Evolutionary conservation across 1,139 yeast species (phyloP).

Genomic region (Suhomyces terraborum): DNA sequence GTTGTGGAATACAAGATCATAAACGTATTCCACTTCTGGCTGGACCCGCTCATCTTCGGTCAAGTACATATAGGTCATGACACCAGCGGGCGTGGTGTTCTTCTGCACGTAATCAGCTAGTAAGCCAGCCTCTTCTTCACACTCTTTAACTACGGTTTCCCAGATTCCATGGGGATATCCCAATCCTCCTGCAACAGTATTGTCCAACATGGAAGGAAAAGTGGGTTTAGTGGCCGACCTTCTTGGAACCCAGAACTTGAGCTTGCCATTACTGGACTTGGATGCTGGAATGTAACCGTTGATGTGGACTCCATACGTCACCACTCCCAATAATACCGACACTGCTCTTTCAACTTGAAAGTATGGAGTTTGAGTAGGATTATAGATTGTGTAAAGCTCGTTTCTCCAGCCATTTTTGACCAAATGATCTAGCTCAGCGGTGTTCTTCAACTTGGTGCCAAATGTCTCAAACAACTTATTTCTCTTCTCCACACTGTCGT

Average conservation of each 20-base stretch:
- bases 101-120: slow-evolving; percentile 47
- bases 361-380: slow-evolving; percentile 57
- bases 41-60: slow-evolving; percentile 62
- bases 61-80: slow-evolving; percentile 64
- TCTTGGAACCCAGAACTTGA: slow-evolving; percentile 82
- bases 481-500: slow-evolving; percentile 51
- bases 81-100: slow-evolving; percentile 59
- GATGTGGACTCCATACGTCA: slow-evolving; percentile 87
- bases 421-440: slow-evolving; percentile 42
- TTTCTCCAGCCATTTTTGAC: slow-evolving; percentile 77
- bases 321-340: slow-evolving; percentile 78
- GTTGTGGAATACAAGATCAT: slow-evolving; percentile 63
- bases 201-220: slow-evolving; percentile 88
- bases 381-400: slow-evolving; percentile 75
- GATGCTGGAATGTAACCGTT: slow-evolving; percentile 66
- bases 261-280: slow-evolving; percentile 38
- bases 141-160: slow-evolving; percentile 83
- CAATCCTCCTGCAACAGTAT: slow-evolving; percentile 93
- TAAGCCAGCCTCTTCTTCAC: slow-evolving; percentile 91
- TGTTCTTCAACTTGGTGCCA: slow-evolving; percentile 45
- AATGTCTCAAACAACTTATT: slow-evolving; percentile 45
- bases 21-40: slow-evolving; percentile 85
- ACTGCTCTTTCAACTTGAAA: slow-evolving; percentile 77
- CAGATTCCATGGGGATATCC: slow-evolving; percentile 76
- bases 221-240: slow-evolving; percentile 79